Conservation (phyloP, 495 filamentous ascomycete genomes). For the Tuber magnatum region DNA sequence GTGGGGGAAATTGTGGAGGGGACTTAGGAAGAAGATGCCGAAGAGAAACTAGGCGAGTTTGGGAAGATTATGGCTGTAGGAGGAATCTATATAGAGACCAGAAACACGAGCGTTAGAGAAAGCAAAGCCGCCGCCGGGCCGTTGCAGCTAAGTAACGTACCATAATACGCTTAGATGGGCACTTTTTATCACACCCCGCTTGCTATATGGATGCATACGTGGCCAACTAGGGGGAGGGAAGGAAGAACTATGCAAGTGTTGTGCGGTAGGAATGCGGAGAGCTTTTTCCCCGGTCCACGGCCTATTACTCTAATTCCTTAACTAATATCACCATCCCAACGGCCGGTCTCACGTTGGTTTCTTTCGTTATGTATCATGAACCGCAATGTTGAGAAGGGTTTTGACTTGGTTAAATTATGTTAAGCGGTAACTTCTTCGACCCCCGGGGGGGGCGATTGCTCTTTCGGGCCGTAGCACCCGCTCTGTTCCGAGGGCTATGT, state of each 20-base stretch:
- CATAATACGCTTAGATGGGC: no score
- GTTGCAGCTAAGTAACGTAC: not conserved
- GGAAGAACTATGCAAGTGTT: not conserved
- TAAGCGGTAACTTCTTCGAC: not conserved
- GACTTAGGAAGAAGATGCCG: constrained; percentile 46
- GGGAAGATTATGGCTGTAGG: no score
- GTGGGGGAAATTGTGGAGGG: constrained; percentile 58
- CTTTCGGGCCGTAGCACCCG: not conserved
- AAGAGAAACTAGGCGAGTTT: no score
- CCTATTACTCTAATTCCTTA: no score
- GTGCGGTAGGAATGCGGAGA: no score
- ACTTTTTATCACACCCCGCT: no score
- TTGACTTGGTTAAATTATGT: not conserved
- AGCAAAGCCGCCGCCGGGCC: not conserved
- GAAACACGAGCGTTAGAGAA: not conserved
- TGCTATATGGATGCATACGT: no score
- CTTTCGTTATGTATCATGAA: not conserved
- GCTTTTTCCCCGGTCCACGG: no score
- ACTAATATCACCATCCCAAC: no score
- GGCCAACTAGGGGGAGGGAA: not conserved
- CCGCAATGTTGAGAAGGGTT: not conserved
- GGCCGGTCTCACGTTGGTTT: no score
- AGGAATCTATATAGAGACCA: no score
- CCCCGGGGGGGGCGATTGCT: no score
- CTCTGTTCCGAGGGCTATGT: not conserved